Percentiles rank a stretch among this genome's conserved stretches.
Evolutionary conservation across 441 rosid species (phyloP).

Genomic region (Viola pubescens): DNA sequence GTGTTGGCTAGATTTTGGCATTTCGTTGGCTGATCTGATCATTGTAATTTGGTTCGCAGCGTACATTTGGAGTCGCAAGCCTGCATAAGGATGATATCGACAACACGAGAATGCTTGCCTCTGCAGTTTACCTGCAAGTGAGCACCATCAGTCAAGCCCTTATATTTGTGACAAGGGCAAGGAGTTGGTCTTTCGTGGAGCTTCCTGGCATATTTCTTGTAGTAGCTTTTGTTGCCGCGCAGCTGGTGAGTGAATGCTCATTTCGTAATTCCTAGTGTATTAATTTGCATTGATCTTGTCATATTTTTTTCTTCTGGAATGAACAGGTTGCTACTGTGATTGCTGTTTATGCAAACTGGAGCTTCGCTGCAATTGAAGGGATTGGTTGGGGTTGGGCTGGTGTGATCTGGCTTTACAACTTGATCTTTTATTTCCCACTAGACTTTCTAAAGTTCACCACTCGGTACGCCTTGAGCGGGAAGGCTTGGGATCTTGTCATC

Average conservation of each 20-base stretch:
- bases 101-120: conserved; percentile 48
- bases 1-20: no score
- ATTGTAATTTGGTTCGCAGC: conserved; percentile 21
- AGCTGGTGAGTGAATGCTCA: conserved; percentile 33
- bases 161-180: conserved; percentile 63
- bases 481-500: conserved; percentile 54
- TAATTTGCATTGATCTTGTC: neutral
- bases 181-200: conserved; percentile 67
- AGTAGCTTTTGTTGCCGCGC: conserved; percentile 52
- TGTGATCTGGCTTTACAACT: conserved; percentile 57
- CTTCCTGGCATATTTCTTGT: conserved; percentile 54
- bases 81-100: conserved; percentile 40
- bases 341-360: conserved; percentile 64
- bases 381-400: conserved; percentile 84
- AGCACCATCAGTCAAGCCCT: conserved; percentile 74
- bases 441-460: conserved; percentile 65
- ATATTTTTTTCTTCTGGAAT: neutral
- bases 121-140: conserved; percentile 63
- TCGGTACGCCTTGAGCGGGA: conserved; percentile 51
- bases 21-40: no score
- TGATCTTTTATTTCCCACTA: conserved; percentile 52
- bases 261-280: neutral
- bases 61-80: conserved; percentile 46
- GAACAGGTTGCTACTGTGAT: conserved; percentile 54
- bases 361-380: conserved; percentile 51